Percentiles rank a stretch among this genome's conserved stretches.
Conservation (phyloP, 139 green algal genomes). For the Chlamydomonas schloesseri region DNA sequence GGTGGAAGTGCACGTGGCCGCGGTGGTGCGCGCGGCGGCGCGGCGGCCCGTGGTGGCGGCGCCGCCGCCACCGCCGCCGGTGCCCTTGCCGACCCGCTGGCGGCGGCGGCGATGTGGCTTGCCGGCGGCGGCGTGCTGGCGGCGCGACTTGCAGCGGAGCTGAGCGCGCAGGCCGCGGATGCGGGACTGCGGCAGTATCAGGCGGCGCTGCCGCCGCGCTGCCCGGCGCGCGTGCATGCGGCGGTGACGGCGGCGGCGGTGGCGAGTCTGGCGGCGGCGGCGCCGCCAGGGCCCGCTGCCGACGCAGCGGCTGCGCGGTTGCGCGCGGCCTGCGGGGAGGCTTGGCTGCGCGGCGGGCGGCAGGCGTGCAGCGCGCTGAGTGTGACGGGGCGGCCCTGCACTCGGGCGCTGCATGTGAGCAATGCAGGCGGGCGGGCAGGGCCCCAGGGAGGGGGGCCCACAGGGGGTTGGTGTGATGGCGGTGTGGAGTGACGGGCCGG, state of each 20-base stretch:
- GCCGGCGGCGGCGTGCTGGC: slow-evolving; percentile 15
- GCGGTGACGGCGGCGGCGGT: slow-evolving; percentile 10
- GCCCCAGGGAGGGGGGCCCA: no score
- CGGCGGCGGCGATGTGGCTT: not conserved
- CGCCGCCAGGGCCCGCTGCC: slow-evolving; percentile 25
- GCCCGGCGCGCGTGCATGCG: slow-evolving; percentile 13
- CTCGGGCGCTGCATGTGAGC: not conserved
- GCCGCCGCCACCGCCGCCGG: not conserved
- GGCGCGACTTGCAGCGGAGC: not conserved
- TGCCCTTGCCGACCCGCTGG: not conserved
- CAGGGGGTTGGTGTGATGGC: no score
- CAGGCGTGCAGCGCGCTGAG: slow-evolving; percentile 29
- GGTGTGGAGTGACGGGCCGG: no score
- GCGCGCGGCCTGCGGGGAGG: not conserved
- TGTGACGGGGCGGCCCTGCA: slow-evolving; percentile 6
- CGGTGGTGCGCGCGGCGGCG: no score
- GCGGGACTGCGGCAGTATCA: not conserved
- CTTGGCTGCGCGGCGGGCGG: slow-evolving; percentile 5
- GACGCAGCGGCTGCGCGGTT: slow-evolving; percentile 17
- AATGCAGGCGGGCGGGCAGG: not conserved
- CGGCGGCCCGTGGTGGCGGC: not conserved
- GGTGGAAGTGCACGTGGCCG: no score
- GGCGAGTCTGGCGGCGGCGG: slow-evolving; percentile 17
- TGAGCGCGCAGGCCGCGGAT: not conserved
- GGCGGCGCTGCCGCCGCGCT: not conserved